Evolutionary conservation across 768 basidiomycete species (phyloP).

Genomic region (Dictyophora rubrovolvata): DNA sequence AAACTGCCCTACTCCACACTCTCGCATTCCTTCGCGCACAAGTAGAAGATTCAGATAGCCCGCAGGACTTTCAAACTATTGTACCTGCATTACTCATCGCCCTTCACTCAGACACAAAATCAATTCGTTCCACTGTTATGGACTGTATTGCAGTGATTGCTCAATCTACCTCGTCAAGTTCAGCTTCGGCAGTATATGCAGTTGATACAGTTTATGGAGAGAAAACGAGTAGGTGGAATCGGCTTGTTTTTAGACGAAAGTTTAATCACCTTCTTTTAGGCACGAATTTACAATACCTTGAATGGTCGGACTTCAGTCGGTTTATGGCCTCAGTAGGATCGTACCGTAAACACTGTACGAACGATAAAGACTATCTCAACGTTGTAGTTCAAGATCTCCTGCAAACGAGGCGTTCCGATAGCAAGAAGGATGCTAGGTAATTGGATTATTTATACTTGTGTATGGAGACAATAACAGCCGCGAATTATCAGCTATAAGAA

Average conservation of each 20-base stretch:
- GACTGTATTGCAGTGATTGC: constrained; percentile 44
- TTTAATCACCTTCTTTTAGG: constrained; percentile 5
- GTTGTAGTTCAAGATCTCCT: constrained; percentile 48
- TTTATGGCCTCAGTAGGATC: constrained; percentile 46
- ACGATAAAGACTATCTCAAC: constrained; percentile 49
- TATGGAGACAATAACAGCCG: background rate
- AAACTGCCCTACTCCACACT: constrained; percentile 62
- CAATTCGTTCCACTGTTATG: constrained; percentile 40
- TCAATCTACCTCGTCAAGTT: constrained; percentile 24
- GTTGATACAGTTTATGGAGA: constrained; percentile 66
- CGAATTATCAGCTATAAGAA: constrained; percentile 47
- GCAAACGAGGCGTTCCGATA: constrained; percentile 39
- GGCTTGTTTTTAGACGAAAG: background rate
- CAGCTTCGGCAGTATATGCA: constrained; percentile 52
- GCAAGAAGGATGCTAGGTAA: constrained; percentile 43
- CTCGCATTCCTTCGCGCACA: constrained; percentile 76
- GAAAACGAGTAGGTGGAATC: constrained; percentile 36
- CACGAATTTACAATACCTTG: constrained; percentile 53
- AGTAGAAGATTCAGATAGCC: constrained; percentile 30
- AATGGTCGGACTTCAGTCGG: constrained; percentile 47
- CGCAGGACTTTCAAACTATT: constrained; percentile 69
- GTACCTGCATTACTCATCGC: constrained; percentile 60
- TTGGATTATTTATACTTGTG: constrained; percentile 16
- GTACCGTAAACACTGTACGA: constrained; percentile 43
- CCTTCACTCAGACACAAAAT: constrained; percentile 34